Conservation (phyloP, 176 grass and related monocot species). For the Triticum aestivum region DNA sequence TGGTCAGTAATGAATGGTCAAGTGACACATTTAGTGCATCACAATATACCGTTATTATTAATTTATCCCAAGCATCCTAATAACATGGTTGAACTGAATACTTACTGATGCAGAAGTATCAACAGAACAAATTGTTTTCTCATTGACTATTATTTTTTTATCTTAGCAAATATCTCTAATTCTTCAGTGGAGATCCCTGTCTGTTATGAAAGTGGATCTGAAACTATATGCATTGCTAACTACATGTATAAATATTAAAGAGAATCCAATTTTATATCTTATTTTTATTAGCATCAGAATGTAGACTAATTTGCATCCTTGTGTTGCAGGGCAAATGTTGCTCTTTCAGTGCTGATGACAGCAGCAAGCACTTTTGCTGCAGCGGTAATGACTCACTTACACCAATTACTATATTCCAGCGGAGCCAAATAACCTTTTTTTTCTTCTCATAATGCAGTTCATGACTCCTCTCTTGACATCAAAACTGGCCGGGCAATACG, state of each 20-base stretch:
- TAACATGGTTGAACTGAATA: not conserved
- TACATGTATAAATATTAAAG: not conserved
- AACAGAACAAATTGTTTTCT: not conserved
- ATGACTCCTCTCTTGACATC: conserved; percentile 90
- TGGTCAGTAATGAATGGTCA: not conserved
- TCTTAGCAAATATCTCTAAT: not conserved
- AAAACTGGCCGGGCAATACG: conserved; percentile 88
- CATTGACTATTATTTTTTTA: not conserved
- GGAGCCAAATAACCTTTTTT: not conserved
- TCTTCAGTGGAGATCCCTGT: not conserved
- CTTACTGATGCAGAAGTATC: not conserved
- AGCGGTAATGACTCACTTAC: conserved; percentile 50
- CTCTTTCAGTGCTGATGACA: conserved; percentile 94
- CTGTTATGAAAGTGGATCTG: not conserved
- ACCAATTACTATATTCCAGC: conserved; percentile 1
- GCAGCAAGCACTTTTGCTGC: conserved; percentile 83
- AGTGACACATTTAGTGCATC: not conserved
- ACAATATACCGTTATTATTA: not conserved
- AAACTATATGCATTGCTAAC: not conserved
- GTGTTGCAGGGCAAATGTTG: conserved; percentile 78
- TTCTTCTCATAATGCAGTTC: conserved; percentile 47
- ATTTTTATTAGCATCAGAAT: not conserved
- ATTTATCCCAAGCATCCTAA: not conserved
- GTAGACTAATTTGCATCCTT: conserved; percentile 9
- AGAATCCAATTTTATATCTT: not conserved